phyloP scores from a whole-genome alignment of 2,329 filamentous ascomycete genomes.

The Aureobasidium sp. region DNA sequence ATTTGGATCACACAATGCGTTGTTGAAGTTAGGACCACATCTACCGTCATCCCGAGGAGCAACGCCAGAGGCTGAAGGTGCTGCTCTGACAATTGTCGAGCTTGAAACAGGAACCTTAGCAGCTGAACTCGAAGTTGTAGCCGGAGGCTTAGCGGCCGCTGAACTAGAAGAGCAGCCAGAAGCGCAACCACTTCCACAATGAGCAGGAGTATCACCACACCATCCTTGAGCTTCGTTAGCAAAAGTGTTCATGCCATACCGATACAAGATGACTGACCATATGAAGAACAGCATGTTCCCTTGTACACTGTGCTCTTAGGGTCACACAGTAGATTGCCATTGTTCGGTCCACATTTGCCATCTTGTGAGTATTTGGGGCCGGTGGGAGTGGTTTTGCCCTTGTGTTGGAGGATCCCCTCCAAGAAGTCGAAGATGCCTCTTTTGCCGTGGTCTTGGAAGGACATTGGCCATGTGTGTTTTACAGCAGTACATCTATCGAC shows the following conservation, averaged over 20 bases:
- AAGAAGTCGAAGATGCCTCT: background rate
- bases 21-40: slow-evolving; percentile 35
- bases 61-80: background rate
- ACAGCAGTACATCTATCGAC: background rate
- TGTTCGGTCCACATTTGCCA: slow-evolving; percentile 34
- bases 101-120: background rate
- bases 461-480: slow-evolving; percentile 10
- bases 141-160: background rate
- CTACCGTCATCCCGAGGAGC: slow-evolving; percentile 30
- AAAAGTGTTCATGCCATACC: slow-evolving; percentile 6
- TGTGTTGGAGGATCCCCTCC: background rate
- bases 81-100: background rate
- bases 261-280: slow-evolving; percentile 22
- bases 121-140: slow-evolving; percentile 6
- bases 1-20: slow-evolving; percentile 34
- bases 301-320: slow-evolving; percentile 40
- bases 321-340: slow-evolving; percentile 36
- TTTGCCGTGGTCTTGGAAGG: slow-evolving; percentile 9
- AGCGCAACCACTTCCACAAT: slow-evolving; percentile 33
- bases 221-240: slow-evolving; percentile 25
- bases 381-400: background rate
- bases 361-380: slow-evolving; percentile 30
- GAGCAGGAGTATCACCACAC: slow-evolving; percentile 38
- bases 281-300: slow-evolving; percentile 40
- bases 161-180: slow-evolving; percentile 30